phyloP scores from a whole-genome alignment of 1,139 yeast genomes.

The Pneumocystis jirovecii region DNA sequence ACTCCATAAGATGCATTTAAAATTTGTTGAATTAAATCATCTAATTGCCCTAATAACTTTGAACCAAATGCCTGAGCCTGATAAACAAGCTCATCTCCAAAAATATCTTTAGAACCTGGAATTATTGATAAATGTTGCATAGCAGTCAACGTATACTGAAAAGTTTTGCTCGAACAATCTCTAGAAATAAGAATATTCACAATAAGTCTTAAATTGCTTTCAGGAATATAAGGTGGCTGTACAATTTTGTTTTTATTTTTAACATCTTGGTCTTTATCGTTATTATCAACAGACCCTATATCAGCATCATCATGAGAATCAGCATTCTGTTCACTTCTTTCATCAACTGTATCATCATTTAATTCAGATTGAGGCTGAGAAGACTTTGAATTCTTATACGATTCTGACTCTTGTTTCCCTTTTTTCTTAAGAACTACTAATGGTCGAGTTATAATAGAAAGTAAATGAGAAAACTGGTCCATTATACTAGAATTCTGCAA shows the following conservation, averaged over 20 bases:
- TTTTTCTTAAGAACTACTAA: constrained; percentile 24
- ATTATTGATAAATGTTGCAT: constrained; percentile 64
- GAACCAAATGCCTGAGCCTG: constrained; percentile 52
- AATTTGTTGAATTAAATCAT: constrained; percentile 36
- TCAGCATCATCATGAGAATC: constrained; percentile 6
- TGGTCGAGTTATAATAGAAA: constrained; percentile 67
- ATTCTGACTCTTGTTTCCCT: constrained; percentile 2
- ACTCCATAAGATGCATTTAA: constrained; percentile 26
- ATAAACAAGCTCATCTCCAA: constrained; percentile 53
- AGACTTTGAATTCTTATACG: neutral
- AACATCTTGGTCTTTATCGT: constrained; percentile 15
- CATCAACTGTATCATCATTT: constrained; percentile 1
- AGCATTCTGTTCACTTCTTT: constrained; percentile 4
- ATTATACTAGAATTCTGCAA: constrained; percentile 59
- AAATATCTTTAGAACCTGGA: constrained; percentile 46
- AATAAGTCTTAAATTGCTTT: constrained; percentile 44
- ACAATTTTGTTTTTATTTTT: constrained; percentile 19
- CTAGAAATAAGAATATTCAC: constrained; percentile 64
- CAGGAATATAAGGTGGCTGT: constrained; percentile 53
- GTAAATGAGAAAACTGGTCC: constrained; percentile 60
- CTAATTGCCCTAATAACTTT: constrained; percentile 42
- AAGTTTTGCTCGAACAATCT: constrained; percentile 74
- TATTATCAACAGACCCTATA: constrained; percentile 10
- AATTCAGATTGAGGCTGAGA: neutral
- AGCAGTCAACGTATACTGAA: constrained; percentile 68